phyloP scores from a whole-genome alignment of 169 alveolate species.

The Plasmodium falciparum region DNA sequence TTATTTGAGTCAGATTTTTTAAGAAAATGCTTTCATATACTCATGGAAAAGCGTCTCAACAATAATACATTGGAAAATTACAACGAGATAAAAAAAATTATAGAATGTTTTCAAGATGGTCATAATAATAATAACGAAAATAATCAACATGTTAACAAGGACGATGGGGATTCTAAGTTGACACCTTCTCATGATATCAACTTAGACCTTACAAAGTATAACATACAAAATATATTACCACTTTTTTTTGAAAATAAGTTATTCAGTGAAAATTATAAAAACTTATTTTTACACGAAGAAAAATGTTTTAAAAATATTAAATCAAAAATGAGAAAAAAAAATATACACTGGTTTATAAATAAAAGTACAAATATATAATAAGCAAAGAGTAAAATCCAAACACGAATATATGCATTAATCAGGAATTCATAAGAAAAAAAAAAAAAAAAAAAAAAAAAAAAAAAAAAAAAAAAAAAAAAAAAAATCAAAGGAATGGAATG shows the following conservation, averaged over 20 bases:
- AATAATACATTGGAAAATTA: background rate
- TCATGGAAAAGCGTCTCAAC: background rate
- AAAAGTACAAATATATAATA: conserved; percentile 22
- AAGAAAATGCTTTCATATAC: conserved; percentile 13
- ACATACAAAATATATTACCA: conserved; percentile 53
- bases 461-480: background rate
- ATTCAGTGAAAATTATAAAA: conserved; percentile 65
- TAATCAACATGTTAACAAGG: conserved; percentile 5
- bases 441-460: background rate
- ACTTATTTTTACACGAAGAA: conserved; percentile 42
- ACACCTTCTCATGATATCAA: background rate
- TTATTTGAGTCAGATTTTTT: conserved; percentile 44
- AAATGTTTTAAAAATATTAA: conserved; percentile 53
- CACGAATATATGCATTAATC: background rate
- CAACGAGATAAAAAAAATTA: no score
- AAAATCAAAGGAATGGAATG: no score
- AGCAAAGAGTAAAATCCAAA: background rate
- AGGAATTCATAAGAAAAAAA: background rate
- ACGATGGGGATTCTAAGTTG: background rate
- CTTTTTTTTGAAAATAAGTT: conserved; percentile 47
- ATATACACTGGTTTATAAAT: conserved; percentile 56
- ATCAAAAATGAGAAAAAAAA: conserved; percentile 44
- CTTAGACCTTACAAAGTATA: conserved; percentile 42
- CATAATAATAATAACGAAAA: background rate
- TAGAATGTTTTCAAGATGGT: no score